Evolutionary conservation across 768 basidiomycete species (phyloP).

Genomic region (Dioszegia aurantiaca): DNA sequence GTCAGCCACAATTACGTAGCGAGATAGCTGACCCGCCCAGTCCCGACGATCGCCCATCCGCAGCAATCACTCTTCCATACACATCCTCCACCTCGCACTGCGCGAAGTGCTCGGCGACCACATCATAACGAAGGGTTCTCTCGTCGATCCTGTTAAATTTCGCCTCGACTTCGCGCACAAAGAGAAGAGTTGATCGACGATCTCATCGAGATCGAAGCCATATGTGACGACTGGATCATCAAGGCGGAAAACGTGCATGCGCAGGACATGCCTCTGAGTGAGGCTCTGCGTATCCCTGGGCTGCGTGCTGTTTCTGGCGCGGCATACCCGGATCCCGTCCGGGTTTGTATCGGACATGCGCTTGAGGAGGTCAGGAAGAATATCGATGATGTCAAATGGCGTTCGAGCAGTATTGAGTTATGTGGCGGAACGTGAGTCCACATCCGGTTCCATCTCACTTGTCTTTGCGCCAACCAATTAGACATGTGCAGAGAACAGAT

Average conservation of each 20-base stretch:
- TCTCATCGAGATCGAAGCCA: slow-evolving; percentile 73
- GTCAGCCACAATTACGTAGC: not conserved
- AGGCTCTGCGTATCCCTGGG: slow-evolving; percentile 84
- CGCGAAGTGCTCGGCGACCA: slow-evolving; percentile 95
- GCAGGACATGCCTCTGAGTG: slow-evolving; percentile 73
- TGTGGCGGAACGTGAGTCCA: slow-evolving; percentile 95
- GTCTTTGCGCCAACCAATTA: too few species aligned
- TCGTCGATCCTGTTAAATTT: slow-evolving; percentile 90
- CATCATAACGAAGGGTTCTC: slow-evolving; percentile 94
- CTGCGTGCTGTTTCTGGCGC: slow-evolving; percentile 96
- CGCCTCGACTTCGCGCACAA: slow-evolving; percentile 99
- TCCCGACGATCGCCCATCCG: slow-evolving; percentile 90
- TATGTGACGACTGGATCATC: slow-evolving; percentile 84
- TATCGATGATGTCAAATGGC: slow-evolving; percentile 85
- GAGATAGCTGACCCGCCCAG: slow-evolving; percentile 51
- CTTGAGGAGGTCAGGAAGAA: slow-evolving; percentile 85
- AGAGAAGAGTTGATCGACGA: slow-evolving; percentile 70
- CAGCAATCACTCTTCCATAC: slow-evolving; percentile 97
- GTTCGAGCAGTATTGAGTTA: slow-evolving; percentile 86
- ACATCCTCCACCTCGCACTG: slow-evolving; percentile 90
- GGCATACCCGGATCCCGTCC: slow-evolving; percentile 93
- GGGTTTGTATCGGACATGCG: slow-evolving; percentile 83
- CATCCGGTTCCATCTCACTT: too few species aligned
- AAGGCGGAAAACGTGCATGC: slow-evolving; percentile 83
- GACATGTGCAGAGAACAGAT: slow-evolving; percentile 92